Evolutionary conservation across 176 grass and related monocot species (phyloP), one percentile per base, ranked within the genome.

Genomic region (Ampelocalamus luodianensis): DNA sequence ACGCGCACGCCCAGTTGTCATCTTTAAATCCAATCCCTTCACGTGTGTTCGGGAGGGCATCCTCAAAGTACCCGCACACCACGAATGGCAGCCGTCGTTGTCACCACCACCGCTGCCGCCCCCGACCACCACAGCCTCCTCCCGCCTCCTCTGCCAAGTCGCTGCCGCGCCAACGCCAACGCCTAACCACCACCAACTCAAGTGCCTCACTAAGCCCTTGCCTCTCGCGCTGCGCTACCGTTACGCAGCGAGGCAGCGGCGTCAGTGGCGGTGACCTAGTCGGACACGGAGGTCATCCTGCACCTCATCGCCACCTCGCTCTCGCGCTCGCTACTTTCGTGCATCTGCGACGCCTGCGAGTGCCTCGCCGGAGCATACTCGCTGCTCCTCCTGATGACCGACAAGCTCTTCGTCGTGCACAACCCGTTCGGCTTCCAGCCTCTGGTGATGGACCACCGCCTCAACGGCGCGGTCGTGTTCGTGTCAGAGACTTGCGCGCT

Each of bases 231-330:
- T 87, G 38, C 81, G 68, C 11, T 77, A 82, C 81, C 58, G 85
- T 42, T 96, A 92, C 73, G n/a, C n/a, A n/a, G n/a, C n/a, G n/a
- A n/a, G n/a, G n/a, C n/a, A n/a, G n/a, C n/a, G n/a, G n/a, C n/a
- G n/a, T n/a, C n/a, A n/a, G n/a, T n/a, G n/a, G n/a, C n/a, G n/a
- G n/a, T n/a, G n/a, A 92, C 93, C 54, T 84, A 90, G 26, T 99
- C 96, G 17, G 93, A 99, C 87, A 99, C 96, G 11, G 96, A 99
- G 96, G 93, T 99, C 22, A 92, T 99, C 85, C 89, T 91, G 67
- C 96, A 99, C 93, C n/a, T 99, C 72, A 99, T 99, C 87, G 93
- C 93, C 32, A 87, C 91, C 8, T 94, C 93, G 37, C 83, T 91
- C 64, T 83, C 90, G 68, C 90, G n/a, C n/a, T n/a, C 93, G 53